phyloP scores from a whole-genome alignment of 768 basidiomycete genomes.

The Tremella fuciformis region DNA sequence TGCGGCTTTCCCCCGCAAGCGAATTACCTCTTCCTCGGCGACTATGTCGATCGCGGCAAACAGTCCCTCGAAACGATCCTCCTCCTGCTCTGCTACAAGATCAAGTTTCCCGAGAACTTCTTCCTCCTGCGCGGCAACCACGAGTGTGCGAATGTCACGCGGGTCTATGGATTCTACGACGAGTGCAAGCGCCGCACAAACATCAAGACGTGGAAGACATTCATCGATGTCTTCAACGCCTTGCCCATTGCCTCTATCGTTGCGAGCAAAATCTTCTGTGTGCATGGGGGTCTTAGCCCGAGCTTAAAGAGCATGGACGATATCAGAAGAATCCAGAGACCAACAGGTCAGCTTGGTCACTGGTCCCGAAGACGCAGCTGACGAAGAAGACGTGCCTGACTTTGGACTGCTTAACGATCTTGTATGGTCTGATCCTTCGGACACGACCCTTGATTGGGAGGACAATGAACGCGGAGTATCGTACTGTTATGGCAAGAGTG shows the following conservation, averaged over 20 bases:
- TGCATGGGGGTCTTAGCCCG: constrained; percentile 86
- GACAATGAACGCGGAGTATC: constrained; percentile 98
- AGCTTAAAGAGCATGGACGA: constrained; percentile 75
- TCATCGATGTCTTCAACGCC: constrained; percentile 99
- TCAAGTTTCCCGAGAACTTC: constrained; percentile 99
- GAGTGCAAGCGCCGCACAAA: constrained; percentile 99
- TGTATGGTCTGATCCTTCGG: constrained; percentile 96
- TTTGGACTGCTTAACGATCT: constrained; percentile 95
- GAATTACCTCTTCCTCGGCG: constrained; percentile 97
- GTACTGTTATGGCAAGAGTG: constrained; percentile 96
- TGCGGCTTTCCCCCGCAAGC: constrained; percentile 96
- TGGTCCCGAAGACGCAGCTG: not conserved
- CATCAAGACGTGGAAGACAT: constrained; percentile 99
- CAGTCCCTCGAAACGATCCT: constrained; percentile 98
- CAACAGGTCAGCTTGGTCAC: constrained; percentile 58
- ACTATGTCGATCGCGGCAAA: constrained; percentile 98
- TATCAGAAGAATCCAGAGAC: constrained; percentile 94
- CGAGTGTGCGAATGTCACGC: constrained; percentile 97
- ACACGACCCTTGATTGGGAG: constrained; percentile 97
- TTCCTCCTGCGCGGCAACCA: constrained; percentile 97
- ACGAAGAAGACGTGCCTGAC: constrained; percentile 77
- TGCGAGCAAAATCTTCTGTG: constrained; percentile 98
- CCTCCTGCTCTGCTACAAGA: constrained; percentile 95
- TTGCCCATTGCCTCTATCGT: constrained; percentile 98
- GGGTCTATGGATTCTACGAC: constrained; percentile 99